Evolutionary conservation across 73 alveolate genomes (phyloP), one percentile per base, ranked within the genome.

Genomic region (Paramecium sexaurelia): DNA sequence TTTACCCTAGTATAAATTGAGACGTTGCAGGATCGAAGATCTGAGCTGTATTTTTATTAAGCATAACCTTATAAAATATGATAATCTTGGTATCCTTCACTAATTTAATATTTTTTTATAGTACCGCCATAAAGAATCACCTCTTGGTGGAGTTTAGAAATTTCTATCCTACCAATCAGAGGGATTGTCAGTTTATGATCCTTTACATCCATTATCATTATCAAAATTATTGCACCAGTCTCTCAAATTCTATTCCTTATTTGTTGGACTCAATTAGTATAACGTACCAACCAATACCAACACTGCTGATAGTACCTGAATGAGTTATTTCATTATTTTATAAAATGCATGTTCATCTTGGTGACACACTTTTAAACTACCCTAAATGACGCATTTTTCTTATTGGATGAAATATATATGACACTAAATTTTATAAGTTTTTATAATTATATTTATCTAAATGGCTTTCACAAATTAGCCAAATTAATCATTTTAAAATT

Each of bases 101-200:
- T 88, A 27, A 68, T 11, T 68, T 6, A 36, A 29, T 51, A 33
- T 13, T 26, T 39, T 13, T 41, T 67, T 36, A 67, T 7, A 32
- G 27, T 88, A 84, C 84, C 92, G 92, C 93, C 94, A 95, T 45
- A 94, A 55, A 57, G 93, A 43, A 56, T 93, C 98, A 39, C 97
- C 98, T 67, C 93, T 93, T 41, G 96, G 98, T n/a, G 97, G 98
- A 75, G 99, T 97, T 95, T 97, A 96, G 94, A 97, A 97, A 32
- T 93, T 92, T 84, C 98, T 92, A 10, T 95, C 32, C 22, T 92
- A 95, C 98, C 98, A 97, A 39, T 90, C 96, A 85, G 93, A 94
- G 10, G 99, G 99, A 92, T 97, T 91, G 15, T 93, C 96, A n/a
- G 96, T 94, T 57, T 93, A 91, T 20, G 89, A 61, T 35, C 99